phyloP scores from a whole-genome alignment of 2,329 filamentous ascomycete species.

The Malbranchea cinnamomea region DNA sequence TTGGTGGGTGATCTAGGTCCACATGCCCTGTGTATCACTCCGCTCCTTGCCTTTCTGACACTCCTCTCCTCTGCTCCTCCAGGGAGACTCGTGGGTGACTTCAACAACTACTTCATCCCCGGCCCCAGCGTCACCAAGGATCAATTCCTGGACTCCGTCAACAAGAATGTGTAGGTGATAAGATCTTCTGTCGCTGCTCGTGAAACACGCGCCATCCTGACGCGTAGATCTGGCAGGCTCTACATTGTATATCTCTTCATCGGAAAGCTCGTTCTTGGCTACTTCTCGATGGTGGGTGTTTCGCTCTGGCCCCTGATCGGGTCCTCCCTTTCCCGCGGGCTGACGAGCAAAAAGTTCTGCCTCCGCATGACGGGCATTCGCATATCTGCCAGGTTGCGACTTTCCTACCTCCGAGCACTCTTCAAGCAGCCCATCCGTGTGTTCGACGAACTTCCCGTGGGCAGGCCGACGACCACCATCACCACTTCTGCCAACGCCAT shows the following conservation, averaged over 20 bases:
- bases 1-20: slow-evolving; percentile 24
- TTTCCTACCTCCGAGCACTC: slow-evolving; percentile 35
- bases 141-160: slow-evolving; percentile 37
- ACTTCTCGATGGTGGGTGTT: slow-evolving; percentile 37
- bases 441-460: slow-evolving; percentile 36
- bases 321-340: too few relatives aligned
- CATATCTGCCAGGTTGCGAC: slow-evolving; percentile 35
- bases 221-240: slow-evolving; percentile 22
- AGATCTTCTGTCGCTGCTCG: background rate
- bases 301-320: background rate
- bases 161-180: slow-evolving; percentile 21
- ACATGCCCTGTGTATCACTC: background rate
- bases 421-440: slow-evolving; percentile 36
- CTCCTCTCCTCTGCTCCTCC: too few relatives aligned
- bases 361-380: slow-evolving; percentile 37
- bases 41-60: background rate
- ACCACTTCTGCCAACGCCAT: slow-evolving; percentile 38
- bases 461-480: slow-evolving; percentile 37
- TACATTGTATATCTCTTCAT: slow-evolving; percentile 45
- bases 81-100: slow-evolving; percentile 35
- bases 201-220: background rate
- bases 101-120: slow-evolving; percentile 40
- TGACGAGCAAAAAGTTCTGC: slow-evolving; percentile 20
- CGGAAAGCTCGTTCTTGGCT: slow-evolving; percentile 39
- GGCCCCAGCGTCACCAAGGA: slow-evolving; percentile 27